phyloP scores from a whole-genome alignment of 1,284 basidiomycete species.

The Naganishia liquefaciens region DNA sequence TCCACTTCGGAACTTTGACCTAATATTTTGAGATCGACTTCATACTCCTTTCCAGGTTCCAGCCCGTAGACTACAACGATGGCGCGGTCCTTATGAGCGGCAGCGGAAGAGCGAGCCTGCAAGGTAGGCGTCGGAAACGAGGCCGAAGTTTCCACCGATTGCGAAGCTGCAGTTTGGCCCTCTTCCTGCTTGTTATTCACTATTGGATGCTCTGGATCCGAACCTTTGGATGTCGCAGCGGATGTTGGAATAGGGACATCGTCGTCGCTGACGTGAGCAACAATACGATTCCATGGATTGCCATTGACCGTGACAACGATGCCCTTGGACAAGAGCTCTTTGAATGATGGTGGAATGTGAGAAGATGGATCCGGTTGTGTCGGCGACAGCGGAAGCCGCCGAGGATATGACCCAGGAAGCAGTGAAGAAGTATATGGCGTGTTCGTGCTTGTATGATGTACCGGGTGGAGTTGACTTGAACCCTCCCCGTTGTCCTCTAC shows the following conservation, averaged over 20 bases:
- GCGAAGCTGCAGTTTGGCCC: background rate
- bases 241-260: constrained; percentile 32
- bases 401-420: constrained; percentile 27
- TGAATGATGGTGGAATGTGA: constrained; percentile 42
- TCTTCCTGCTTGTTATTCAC: background rate
- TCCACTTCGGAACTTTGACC: constrained; percentile 32
- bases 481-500: constrained; percentile 43
- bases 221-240: background rate
- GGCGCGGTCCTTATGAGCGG: constrained; percentile 42
- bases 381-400: constrained; percentile 25
- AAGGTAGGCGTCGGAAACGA: constrained; percentile 19
- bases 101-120: background rate
- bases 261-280: constrained; percentile 52
- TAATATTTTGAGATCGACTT: constrained; percentile 53
- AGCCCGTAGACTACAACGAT: constrained; percentile 53
- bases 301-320: constrained; percentile 53
- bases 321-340: constrained; percentile 51
- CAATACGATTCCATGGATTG: constrained; percentile 51
- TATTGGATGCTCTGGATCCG: background rate
- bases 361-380: constrained; percentile 17
- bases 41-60: constrained; percentile 52
- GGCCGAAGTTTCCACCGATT: background rate
- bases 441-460: background rate
- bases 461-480: background rate
- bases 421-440: constrained; percentile 30